Base-by-base conservation (phyloP, 257 asterid species). In the Capsicum rhomboideum region DNA sequence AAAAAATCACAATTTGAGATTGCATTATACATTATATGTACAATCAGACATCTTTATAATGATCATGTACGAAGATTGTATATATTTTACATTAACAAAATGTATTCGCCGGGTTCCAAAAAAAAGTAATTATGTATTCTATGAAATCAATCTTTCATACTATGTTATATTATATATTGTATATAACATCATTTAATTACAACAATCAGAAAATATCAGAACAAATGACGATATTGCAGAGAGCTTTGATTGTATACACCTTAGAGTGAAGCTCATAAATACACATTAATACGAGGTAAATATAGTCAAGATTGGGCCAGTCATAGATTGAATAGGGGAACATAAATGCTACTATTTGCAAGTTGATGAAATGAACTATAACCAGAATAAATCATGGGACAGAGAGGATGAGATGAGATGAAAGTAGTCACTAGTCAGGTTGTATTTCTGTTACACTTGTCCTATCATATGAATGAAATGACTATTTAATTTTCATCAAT, bases 321-420 rank as follows among this genome's bases (percentile, higher is more conserved):
- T 56, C 50, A 44, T 31, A 13, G 14, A 13, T 50, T 50, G 5
- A 79, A 40, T 56, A 37, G 44, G 44, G 82, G 12, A 64, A 58
- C 67, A 52, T 79, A 86, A 80, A 86, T 86, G 85, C 78, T 49
- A 63, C 40, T n/a, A n/a, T 80, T n/a, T 34, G 4, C 56, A 37
- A 46, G 82, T 80, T 79, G 79, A 82, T 80, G 83, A 80, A 83
- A 80, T 4, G 34, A 68, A 68, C 21, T 68, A 1, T 17, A 83
- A 54, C 2, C 20, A 34, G 78, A 53, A 53, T 83, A 18, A 44
- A 86, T 68, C 26, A 2, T 68, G 8, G 50, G 50, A 68, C 50
- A 34, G 8, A 67, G 26, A 16, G 50, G 50, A 31, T 31, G 26
- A 67, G 16, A 34, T 17, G 67, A 21, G 29, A 59, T 59, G 67